These are phyloP conservation scores for Lycium ferocissimum DNA, from an alignment of 257 asterid genomes.

Conservation along the genomic window DNA sequence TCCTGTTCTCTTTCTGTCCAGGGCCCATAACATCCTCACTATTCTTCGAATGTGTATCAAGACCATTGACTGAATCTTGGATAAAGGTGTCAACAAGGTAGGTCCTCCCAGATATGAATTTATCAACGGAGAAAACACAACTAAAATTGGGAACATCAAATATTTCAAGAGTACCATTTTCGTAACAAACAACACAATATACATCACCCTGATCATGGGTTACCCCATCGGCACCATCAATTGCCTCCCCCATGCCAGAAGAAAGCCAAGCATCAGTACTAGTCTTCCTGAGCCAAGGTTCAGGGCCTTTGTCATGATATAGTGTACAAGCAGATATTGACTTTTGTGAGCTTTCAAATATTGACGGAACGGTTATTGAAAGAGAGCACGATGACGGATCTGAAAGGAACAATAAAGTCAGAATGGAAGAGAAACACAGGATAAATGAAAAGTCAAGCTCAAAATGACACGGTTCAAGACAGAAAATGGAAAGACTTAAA, in stretches of 20 bases:
- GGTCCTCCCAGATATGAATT: conserved; percentile 80
- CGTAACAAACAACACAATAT: conserved; percentile 82
- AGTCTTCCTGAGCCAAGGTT: conserved; percentile 95
- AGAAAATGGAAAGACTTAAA: not conserved
- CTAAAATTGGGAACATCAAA: conserved; percentile 86
- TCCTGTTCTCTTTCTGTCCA: conserved; percentile 69
- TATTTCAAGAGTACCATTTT: conserved; percentile 83
- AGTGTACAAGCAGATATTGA: conserved; percentile 83
- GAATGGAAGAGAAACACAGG: conserved; percentile 26
- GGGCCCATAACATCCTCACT: conserved; percentile 58
- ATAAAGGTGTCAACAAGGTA: conserved; percentile 64
- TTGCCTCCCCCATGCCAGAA: conserved; percentile 85
- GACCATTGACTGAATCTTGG: conserved; percentile 51
- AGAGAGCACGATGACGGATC: conserved; percentile 91
- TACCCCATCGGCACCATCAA: conserved; percentile 87
- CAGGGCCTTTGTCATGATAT: conserved; percentile 91
- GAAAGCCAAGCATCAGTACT: conserved; percentile 99
- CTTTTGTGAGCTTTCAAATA: conserved; percentile 64
- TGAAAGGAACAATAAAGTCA: conserved; percentile 41
- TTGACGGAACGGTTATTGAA: conserved; percentile 69
- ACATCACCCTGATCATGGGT: conserved; percentile 92
- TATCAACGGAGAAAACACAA: conserved; percentile 76
- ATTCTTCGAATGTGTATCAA: conserved; percentile 41
- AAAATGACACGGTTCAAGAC: not conserved
- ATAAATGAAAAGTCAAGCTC: not conserved